Conservation (phyloP, 2,329 filamentous ascomycete species). For the Fusarium sp. region DNA sequence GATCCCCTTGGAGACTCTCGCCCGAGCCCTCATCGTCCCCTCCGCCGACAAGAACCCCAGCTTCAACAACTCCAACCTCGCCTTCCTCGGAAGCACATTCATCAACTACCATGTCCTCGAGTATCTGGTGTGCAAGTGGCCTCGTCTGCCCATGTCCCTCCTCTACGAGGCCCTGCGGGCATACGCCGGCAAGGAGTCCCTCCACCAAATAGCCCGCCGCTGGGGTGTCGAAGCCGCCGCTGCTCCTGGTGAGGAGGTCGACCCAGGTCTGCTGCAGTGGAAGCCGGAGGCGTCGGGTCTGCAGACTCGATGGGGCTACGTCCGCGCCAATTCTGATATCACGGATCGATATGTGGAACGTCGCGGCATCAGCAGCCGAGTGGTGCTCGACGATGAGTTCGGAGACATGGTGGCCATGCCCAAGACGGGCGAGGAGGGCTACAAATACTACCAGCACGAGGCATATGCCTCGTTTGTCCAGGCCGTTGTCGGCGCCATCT, state of each 20-base stretch:
- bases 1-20: conserved; percentile 87
- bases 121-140: conserved; percentile 88
- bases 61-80: conserved; percentile 91
- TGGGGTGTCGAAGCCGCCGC: conserved; percentile 95
- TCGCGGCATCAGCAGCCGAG: conserved; percentile 78
- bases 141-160: conserved; percentile 89
- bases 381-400: conserved; percentile 87
- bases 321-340: conserved; percentile 62
- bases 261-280: conserved; percentile 91
- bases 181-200: conserved; percentile 80
- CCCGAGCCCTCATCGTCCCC: conserved; percentile 84
- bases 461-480: conserved; percentile 84
- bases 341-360: conserved; percentile 62
- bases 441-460: conserved; percentile 78
- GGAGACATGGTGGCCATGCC: conserved; percentile 67
- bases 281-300: conserved; percentile 60
- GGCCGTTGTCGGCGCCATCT: conserved; percentile 85
- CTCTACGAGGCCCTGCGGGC: conserved; percentile 88
- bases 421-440: conserved; percentile 44
- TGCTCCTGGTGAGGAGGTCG: conserved; percentile 89
- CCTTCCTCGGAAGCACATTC: conserved; percentile 83
- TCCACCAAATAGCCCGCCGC: conserved; percentile 79
- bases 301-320: conserved; percentile 63
- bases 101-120: conserved; percentile 91
- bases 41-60: conserved; percentile 82